phyloP scores from a whole-genome alignment of 1,284 basidiomycete genomes.

The Ceratobasidium sp. region DNA sequence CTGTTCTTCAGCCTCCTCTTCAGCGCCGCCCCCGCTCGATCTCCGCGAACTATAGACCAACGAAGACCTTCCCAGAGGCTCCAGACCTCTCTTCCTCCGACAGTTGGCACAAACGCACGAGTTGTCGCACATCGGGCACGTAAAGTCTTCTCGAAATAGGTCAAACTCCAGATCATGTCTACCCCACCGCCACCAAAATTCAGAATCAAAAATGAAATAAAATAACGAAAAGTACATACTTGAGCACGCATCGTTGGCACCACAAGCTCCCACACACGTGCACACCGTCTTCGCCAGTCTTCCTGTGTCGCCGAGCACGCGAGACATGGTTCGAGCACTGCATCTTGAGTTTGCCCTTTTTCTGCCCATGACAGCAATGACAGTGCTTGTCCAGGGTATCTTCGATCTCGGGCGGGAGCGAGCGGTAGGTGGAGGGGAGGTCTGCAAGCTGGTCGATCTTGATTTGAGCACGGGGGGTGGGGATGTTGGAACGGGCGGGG shows the following conservation, averaged over 20 bases:
- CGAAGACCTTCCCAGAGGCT: not conserved
- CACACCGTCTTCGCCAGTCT: not conserved
- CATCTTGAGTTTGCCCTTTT: constrained; percentile 28
- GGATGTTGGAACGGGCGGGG: not conserved
- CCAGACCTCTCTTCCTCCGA: not conserved
- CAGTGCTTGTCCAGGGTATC: constrained; percentile 18
- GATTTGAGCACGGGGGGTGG: not conserved
- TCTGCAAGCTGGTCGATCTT: constrained; percentile 5
- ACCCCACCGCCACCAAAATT: not conserved
- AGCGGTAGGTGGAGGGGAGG: constrained; percentile 8
- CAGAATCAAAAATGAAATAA: not conserved
- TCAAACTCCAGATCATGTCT: constrained; percentile 27
- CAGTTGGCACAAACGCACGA: constrained; percentile 31
- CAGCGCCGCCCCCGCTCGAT: not conserved
- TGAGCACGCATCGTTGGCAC: constrained; percentile 35
- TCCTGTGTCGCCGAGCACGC: not conserved
- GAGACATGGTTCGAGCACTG: constrained; percentile 2
- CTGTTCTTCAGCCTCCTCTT: not conserved
- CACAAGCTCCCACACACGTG: constrained; percentile 8
- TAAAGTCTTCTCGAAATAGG: not conserved
- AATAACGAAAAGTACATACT: constrained; percentile 1
- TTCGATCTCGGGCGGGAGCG: constrained; percentile 6
- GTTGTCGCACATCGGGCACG: constrained; percentile 25
- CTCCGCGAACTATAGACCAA: not conserved
- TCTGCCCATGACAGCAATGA: constrained; percentile 22